A percentile compares a stretch with the other conserved stretches of the same genome.
Evolutionary conservation across 2,329 filamentous ascomycete species (phyloP).

Genomic region (Fusarium agapanthi): DNA sequence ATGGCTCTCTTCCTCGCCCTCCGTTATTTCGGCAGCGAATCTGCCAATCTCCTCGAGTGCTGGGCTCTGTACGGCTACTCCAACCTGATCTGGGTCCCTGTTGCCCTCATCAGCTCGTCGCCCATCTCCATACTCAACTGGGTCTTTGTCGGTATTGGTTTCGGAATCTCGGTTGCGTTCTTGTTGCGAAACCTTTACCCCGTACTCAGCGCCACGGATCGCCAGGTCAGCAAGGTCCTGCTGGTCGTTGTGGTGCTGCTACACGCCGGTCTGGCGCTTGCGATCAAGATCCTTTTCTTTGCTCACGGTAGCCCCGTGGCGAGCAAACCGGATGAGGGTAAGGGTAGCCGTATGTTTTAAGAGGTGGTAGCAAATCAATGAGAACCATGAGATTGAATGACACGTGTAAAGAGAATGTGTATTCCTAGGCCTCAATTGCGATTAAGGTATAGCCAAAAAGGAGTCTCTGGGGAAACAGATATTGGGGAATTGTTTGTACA

Average conservation of each 20-base stretch:
- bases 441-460: slow-evolving; percentile 18
- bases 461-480: slow-evolving; percentile 19
- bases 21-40: slow-evolving; percentile 95
- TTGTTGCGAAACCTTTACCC: slow-evolving; percentile 88
- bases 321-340: slow-evolving; percentile 50
- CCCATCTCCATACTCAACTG: slow-evolving; percentile 89
- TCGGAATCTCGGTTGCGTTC: slow-evolving; percentile 83
- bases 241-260: slow-evolving; percentile 84
- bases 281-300: slow-evolving; percentile 98
- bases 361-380: not conserved
- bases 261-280: slow-evolving; percentile 88
- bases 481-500: slow-evolving; percentile 33
- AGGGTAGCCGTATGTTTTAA: slow-evolving; percentile 32
- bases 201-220: slow-evolving; percentile 90
- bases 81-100: slow-evolving; percentile 96
- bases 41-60: slow-evolving; percentile 92
- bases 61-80: slow-evolving; percentile 95
- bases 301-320: slow-evolving; percentile 71
- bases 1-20: slow-evolving; percentile 86
- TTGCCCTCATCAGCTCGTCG: slow-evolving; percentile 91
- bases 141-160: slow-evolving; percentile 88
- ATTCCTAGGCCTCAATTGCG: not conserved
- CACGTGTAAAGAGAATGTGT: slow-evolving; percentile 30
- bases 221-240: slow-evolving; percentile 88
- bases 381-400: slow-evolving; percentile 9